Conservation (phyloP, 495 filamentous ascomycete genomes). For the Sabuloglossum arenarium region DNA sequence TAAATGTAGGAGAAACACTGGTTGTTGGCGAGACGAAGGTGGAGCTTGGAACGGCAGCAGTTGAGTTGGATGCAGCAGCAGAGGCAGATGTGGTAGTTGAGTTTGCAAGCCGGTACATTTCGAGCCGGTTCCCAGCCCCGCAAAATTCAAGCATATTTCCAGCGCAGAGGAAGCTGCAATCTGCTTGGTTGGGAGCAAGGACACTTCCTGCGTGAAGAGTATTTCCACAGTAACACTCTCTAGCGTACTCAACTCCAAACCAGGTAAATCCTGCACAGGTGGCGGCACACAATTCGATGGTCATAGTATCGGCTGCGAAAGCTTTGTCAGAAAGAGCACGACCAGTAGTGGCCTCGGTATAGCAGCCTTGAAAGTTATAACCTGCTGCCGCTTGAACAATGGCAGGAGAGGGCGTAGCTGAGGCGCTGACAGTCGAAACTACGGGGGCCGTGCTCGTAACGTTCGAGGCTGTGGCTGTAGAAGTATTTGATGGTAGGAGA, state of each 20-base stretch:
- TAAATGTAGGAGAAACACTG: neutral
- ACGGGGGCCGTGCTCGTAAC: conserved; percentile 2
- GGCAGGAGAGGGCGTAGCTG: neutral
- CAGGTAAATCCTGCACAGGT: neutral
- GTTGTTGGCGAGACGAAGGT: neutral
- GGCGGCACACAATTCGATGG: neutral
- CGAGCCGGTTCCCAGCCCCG: neutral
- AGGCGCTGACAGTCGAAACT: neutral
- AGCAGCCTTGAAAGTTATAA: neutral
- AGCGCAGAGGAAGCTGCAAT: neutral
- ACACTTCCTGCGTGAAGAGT: neutral
- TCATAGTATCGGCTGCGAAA: neutral
- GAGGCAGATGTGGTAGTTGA: neutral
- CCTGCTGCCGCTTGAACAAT: neutral
- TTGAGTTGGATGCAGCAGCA: too few relatives aligned
- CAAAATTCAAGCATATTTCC: neutral
- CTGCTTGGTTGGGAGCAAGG: neutral
- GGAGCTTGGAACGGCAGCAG: too few relatives aligned
- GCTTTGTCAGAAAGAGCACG: neutral
- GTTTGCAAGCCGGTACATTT: neutral
- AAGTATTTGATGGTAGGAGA: neutral
- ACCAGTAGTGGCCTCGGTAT: neutral
- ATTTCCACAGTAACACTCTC: neutral
- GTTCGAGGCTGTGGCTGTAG: neutral
- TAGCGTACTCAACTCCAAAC: neutral